Evolutionary conservation across 1,284 basidiomycete species (phyloP), one percentile per base, ranked within the genome.

Genomic region (Microbotryomycetes sp.): DNA sequence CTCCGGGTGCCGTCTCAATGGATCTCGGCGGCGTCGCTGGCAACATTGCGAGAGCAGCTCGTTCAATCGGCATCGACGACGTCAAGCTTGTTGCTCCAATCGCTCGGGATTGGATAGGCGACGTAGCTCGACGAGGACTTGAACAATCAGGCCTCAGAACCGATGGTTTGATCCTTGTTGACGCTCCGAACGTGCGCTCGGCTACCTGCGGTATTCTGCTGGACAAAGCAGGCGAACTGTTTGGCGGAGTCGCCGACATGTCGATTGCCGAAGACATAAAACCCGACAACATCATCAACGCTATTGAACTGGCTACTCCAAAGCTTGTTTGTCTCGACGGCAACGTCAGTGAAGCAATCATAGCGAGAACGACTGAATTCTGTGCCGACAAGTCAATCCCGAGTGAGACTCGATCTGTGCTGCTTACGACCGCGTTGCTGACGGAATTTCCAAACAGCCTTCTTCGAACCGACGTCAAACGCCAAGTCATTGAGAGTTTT

Each of bases 191-290:
- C 6, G 72, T 75, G 19, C 77, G 81, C 58, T 88, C 88, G 22
- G 85, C 92, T 0, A 85, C 89, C 6, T 94, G 92, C 77, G 91
- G 86, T 67, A 84, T 97, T 78, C 78, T 92, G 45, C 77, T 98
- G 49, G 86, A 92, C 72, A 76, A 76, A 25, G 74, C 79, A 12
- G 92, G 92, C 0, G 82, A 84, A 58, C 80, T 98, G 12, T 79
- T 86, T 2, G 83, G 83, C 22, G 96, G 96, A 6, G 84, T 97
- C 5, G 91, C 93, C 5, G 93, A 97, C 74, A 97, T 97, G 89
- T 82, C 80, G 46, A 85, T 92, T 47, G 82, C 84, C 7, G 78
- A 83, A 56, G 73, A 76, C 1, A 73, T 90, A 49, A 74, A 78
- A 42, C 75, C 75, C 22, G 73, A 81, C 23, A 73, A 76, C 71